These are phyloP conservation scores for Cytospora piceae DNA, from an alignment of 2,329 filamentous ascomycete genomes.

Conservation along the genomic window DNA sequence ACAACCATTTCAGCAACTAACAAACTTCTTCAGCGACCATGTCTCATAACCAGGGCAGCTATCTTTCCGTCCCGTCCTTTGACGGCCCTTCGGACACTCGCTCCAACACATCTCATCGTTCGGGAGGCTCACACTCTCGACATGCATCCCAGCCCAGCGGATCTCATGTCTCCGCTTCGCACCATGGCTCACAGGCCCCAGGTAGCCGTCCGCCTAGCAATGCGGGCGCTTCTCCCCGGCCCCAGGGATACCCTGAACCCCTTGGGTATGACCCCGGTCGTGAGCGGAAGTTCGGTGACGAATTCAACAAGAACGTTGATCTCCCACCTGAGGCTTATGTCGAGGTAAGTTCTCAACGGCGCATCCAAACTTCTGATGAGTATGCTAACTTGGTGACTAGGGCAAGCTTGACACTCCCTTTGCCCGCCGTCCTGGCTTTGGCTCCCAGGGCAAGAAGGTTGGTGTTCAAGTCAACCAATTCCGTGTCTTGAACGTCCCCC, in stretches of 20 bases:
- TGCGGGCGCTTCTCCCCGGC: slow-evolving; percentile 14
- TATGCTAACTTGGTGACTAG: slow-evolving; percentile 34
- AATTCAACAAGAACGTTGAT: slow-evolving; percentile 53
- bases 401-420: slow-evolving; percentile 39
- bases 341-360: slow-evolving; percentile 38
- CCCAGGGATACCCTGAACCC: slow-evolving; percentile 21
- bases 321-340: slow-evolving; percentile 61
- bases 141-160: slow-evolving; percentile 12
- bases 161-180: slow-evolving; percentile 18
- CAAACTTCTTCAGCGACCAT: slow-evolving; percentile 14
- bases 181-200: slow-evolving; percentile 13
- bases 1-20: slow-evolving; percentile 6
- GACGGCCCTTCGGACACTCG: slow-evolving; percentile 31
- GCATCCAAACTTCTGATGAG: background rate
- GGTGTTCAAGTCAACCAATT: slow-evolving; percentile 73
- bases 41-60: slow-evolving; percentile 13
- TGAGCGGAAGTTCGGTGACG: slow-evolving; percentile 33
- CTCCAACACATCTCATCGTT: slow-evolving; percentile 20
- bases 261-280: slow-evolving; percentile 52
- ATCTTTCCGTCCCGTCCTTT: slow-evolving; percentile 15
- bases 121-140: slow-evolving; percentile 20
- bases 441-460: slow-evolving; percentile 59
- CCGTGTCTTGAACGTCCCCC: slow-evolving; percentile 64
- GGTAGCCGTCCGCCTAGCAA: slow-evolving; percentile 13
- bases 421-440: slow-evolving; percentile 58